phyloP scores from a whole-genome alignment of 2,329 filamentous ascomycete species.

The Claviceps digitariae region DNA sequence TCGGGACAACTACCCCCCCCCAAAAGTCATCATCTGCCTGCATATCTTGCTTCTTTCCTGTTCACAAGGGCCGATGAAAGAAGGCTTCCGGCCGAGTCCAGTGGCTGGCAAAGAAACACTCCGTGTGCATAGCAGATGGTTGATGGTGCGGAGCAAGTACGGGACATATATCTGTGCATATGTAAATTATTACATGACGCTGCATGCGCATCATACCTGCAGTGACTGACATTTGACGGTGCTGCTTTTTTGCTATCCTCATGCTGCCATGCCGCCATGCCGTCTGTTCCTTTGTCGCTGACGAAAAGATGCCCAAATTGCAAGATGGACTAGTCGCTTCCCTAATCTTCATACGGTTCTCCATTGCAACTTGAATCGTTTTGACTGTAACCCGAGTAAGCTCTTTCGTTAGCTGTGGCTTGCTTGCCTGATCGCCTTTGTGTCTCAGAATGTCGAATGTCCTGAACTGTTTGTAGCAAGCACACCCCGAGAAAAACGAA shows the following conservation, averaged over 20 bases:
- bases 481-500: not conserved
- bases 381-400: not conserved
- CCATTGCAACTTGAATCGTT: not conserved
- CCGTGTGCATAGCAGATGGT: not conserved
- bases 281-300: not conserved
- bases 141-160: not conserved
- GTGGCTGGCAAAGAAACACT: not conserved
- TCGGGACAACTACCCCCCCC: no score
- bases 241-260: not conserved
- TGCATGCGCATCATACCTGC: constrained; percentile 2
- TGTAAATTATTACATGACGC: not conserved
- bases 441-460: not conserved
- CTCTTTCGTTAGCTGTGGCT: not conserved
- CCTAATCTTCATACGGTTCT: not conserved
- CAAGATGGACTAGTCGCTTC: not conserved
- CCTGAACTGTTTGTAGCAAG: not conserved
- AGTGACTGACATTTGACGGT: not conserved
- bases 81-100: not conserved
- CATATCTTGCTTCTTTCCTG: no score
- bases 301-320: not conserved
- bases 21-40: no score
- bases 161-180: not conserved
- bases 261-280: not conserved
- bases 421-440: not conserved
- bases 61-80: no score